These are phyloP conservation scores for Pseudocercospora vitis DNA, from an alignment of 2,329 filamentous ascomycete species.

Conservation along the genomic window DNA sequence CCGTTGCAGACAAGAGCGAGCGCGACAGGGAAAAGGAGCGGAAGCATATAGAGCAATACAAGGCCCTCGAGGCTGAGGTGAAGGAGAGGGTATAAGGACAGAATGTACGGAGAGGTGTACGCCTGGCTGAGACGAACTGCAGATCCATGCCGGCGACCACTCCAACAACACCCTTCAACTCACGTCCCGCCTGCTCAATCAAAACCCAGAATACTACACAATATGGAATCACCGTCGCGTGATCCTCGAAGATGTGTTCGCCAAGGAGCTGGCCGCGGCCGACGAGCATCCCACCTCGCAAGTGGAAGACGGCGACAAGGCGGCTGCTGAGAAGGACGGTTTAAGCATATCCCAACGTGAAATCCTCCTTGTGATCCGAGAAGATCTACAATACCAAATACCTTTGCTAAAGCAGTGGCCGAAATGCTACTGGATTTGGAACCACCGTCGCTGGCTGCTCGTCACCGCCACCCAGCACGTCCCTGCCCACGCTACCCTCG, in stretches of 20 bases:
- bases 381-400: conserved; percentile 79
- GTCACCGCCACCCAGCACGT: conserved; percentile 68
- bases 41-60: conserved; percentile 74
- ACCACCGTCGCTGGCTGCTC: conserved; percentile 85
- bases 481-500: conserved; percentile 55
- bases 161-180: conserved; percentile 62
- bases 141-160: conserved; percentile 51
- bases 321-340: conserved; percentile 29
- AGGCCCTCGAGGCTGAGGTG: conserved; percentile 66
- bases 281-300: conserved; percentile 29
- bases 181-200: conserved; percentile 69
- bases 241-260: conserved; percentile 63
- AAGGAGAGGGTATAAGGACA: conserved; percentile 57
- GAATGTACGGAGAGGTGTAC: background rate
- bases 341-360: conserved; percentile 38
- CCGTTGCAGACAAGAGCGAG: conserved; percentile 61
- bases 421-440: conserved; percentile 99
- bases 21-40: conserved; percentile 70
- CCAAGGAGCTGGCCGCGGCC: conserved; percentile 43
- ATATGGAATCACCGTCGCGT: conserved; percentile 86
- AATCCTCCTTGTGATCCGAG: conserved; percentile 59
- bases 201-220: conserved; percentile 88
- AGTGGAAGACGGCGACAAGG: conserved; percentile 23
- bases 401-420: conserved; percentile 81
- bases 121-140: background rate